Percentiles rank a stretch among this genome's conserved stretches.
phyloP scores from a whole-genome alignment of 2,329 filamentous ascomycete species.

The Colletotrichum gloeosporioides region DNA sequence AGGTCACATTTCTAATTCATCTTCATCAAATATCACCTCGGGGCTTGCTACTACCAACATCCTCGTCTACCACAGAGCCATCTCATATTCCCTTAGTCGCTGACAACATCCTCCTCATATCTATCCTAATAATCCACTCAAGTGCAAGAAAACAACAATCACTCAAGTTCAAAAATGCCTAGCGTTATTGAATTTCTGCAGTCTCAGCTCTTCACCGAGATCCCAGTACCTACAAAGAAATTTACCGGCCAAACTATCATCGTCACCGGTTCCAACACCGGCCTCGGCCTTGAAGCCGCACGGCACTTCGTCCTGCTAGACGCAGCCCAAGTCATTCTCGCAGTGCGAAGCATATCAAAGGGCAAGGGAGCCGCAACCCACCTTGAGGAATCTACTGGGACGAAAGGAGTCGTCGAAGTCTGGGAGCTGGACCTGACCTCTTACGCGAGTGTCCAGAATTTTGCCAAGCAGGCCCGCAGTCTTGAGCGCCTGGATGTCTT shows the following conservation, averaged over 20 bases:
- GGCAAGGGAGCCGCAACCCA: slow-evolving; percentile 42
- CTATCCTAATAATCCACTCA: background rate
- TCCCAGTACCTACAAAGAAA: background rate
- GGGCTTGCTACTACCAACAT: background rate
- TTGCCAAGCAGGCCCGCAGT: slow-evolving; percentile 34
- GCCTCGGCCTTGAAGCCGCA: slow-evolving; percentile 1
- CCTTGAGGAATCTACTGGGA: slow-evolving; percentile 34
- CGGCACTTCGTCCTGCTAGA: slow-evolving; percentile 31
- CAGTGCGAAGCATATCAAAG: slow-evolving; percentile 40
- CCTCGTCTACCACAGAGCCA: background rate
- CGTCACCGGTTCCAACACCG: slow-evolving; percentile 7
- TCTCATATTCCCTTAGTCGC: background rate
- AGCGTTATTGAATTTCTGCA: background rate
- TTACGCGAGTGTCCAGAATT: slow-evolving; percentile 39
- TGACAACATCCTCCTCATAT: background rate
- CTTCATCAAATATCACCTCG: background rate
- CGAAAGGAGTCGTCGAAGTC: slow-evolving; percentile 36
- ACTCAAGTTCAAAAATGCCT: background rate
- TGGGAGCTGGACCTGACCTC: slow-evolving; percentile 48
- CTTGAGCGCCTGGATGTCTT: slow-evolving; percentile 42
- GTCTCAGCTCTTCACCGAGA: background rate
- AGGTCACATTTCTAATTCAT: fast-evolving
- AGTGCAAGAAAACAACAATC: background rate
- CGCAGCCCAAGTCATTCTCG: slow-evolving; percentile 42
- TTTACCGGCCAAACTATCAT: slow-evolving; percentile 3